phyloP scores from a whole-genome alignment of 768 basidiomycete genomes.

The Hydnum rufescens region DNA sequence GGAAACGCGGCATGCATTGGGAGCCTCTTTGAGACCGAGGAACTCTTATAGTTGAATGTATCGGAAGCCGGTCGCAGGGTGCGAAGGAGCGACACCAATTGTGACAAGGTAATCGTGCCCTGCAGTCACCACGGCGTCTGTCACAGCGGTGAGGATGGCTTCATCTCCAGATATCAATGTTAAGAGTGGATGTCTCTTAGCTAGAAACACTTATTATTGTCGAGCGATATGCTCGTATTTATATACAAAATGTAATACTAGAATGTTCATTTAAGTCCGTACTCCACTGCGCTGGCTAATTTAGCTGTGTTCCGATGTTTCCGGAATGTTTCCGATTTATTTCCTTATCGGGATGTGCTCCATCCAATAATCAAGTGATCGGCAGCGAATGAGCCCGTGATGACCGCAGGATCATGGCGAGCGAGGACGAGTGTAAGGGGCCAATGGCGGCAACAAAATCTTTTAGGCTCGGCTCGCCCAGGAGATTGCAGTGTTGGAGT shows the following conservation, averaged over 20 bases:
- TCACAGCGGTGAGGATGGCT: slow-evolving; percentile 57
- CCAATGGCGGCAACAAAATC: slow-evolving; percentile 85
- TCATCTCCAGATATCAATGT: slow-evolving; percentile 78
- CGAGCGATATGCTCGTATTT: too few species aligned
- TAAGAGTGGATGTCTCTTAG: too few species aligned
- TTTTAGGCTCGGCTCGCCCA: slow-evolving; percentile 78
- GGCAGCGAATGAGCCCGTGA: slow-evolving; percentile 75
- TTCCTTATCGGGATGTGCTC: too few species aligned
- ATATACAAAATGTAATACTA: too few species aligned
- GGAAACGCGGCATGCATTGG: slow-evolving; percentile 63
- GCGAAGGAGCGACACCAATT: slow-evolving; percentile 79
- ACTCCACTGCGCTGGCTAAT: too few species aligned
- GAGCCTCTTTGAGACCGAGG: slow-evolving; percentile 42
- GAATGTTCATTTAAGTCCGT: too few species aligned
- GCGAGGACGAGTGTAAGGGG: slow-evolving; percentile 62
- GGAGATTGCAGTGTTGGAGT: slow-evolving; percentile 41
- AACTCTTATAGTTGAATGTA: slow-evolving; percentile 71
- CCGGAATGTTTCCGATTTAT: too few species aligned
- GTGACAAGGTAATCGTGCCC: slow-evolving; percentile 64
- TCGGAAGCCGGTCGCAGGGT: slow-evolving; percentile 76
- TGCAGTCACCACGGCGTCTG: slow-evolving; percentile 71
- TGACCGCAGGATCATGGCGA: slow-evolving; percentile 52
- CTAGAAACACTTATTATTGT: too few species aligned
- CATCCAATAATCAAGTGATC: slow-evolving; percentile 94
- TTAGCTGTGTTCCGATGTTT: too few species aligned